Conservation (phyloP, 2,329 filamentous ascomycete species). For the Blastomyces percursus region DNA sequence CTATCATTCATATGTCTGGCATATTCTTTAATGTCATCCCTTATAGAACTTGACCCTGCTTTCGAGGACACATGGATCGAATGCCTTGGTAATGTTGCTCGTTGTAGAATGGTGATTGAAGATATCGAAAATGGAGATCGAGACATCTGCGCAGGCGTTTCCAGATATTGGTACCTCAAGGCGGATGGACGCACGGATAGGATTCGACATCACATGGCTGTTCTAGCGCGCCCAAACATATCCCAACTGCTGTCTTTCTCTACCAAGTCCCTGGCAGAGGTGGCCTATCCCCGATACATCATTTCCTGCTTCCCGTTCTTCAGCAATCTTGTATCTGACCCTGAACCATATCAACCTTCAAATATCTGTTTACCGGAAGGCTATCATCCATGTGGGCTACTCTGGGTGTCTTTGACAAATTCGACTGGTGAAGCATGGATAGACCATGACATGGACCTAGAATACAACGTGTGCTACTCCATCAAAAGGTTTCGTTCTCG, state of each 20-base stretch:
- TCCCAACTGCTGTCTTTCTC: conserved; percentile 51
- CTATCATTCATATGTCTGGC: conserved; percentile 78
- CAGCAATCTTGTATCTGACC: conserved; percentile 41
- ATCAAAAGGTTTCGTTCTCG: neutral
- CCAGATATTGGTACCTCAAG: conserved; percentile 72
- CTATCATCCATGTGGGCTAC: conserved; percentile 37
- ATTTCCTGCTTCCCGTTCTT: conserved; percentile 41
- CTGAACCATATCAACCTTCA: conserved; percentile 16
- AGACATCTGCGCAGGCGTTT: conserved; percentile 72
- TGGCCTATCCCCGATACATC: conserved; percentile 47
- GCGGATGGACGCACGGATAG: conserved; percentile 68
- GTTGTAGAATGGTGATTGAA: conserved; percentile 88
- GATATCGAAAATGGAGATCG: conserved; percentile 64
- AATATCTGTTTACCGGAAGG: conserved; percentile 27
- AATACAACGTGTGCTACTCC: neutral
- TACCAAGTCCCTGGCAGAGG: conserved; percentile 46
- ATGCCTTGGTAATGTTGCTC: conserved; percentile 72
- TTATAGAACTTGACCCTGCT: conserved; percentile 72
- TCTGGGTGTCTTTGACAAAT: conserved; percentile 31
- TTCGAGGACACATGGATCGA: conserved; percentile 92
- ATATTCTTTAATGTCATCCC: conserved; percentile 78
- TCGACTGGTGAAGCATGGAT: too few relatives aligned
- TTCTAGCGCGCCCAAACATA: conserved; percentile 47
- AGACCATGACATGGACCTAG: neutral
- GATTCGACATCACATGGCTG: conserved; percentile 77